Percentiles rank a stretch among this genome's conserved stretches.
phyloP scores from a whole-genome alignment of 495 filamentous ascomycete species.

The Penicillium paradoxum region DNA sequence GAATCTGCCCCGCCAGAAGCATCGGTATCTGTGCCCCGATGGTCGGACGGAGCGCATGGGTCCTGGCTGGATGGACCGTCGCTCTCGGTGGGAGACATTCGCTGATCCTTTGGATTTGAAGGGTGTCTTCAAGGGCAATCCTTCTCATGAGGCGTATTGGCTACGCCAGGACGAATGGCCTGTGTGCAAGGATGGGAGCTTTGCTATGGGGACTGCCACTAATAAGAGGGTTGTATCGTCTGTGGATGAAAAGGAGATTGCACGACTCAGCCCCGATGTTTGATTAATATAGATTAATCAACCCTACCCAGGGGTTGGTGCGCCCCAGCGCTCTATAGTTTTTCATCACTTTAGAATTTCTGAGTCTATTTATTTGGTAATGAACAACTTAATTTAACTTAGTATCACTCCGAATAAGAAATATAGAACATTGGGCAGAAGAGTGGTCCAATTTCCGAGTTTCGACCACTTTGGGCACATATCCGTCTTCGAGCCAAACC shows the following conservation, averaged over 20 bases:
- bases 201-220: conserved; percentile 27
- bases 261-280: not conserved
- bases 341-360: too few relatives aligned
- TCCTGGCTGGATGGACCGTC: conserved; percentile 36
- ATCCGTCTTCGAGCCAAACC: too few relatives aligned
- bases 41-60: conserved; percentile 32
- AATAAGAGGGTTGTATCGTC: conserved; percentile 2
- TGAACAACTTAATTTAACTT: too few relatives aligned
- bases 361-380: too few relatives aligned
- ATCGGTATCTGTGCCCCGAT: conserved; percentile 29
- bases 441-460: too few relatives aligned
- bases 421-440: too few relatives aligned
- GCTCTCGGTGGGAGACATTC: conserved; percentile 28
- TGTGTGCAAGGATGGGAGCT: conserved; percentile 29
- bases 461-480: too few relatives aligned
- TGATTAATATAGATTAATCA: not conserved
- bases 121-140: conserved; percentile 22
- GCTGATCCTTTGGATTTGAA: conserved; percentile 32
- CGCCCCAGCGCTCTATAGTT: too few relatives aligned
- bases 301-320: too few relatives aligned
- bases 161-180: conserved; percentile 23
- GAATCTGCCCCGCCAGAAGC: conserved; percentile 27
- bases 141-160: conserved; percentile 33
- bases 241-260: not conserved
- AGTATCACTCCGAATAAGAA: too few relatives aligned